Base-by-base conservation (phyloP, 768 basidiomycete genomes). In the Daedaleopsis sinensis region DNA sequence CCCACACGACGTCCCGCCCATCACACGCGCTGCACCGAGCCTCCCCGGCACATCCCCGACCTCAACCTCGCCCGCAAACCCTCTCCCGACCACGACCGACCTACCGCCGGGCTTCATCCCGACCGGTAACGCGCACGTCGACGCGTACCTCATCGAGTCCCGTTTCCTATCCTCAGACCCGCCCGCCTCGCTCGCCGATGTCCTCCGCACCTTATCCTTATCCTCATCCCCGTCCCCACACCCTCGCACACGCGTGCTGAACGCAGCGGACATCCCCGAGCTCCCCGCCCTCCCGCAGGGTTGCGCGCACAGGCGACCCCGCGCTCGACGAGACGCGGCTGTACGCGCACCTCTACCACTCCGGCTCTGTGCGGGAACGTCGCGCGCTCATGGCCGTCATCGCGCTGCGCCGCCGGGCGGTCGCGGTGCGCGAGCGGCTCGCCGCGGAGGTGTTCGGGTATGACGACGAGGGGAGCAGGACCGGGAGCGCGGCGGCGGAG, bases 261-360 rank as follows among this genome's bases (percentile, higher is more conserved):
- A 10, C 44, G 44, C 13, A 21, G 16, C 32, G 12, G 58, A 52
- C 43, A 27, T 47, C 32, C 51, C 52, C 23, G 2, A 18, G 1
- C 32, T 59, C 3, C 58, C 58, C 7, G 43, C 43, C 6, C 44
- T 46, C 44, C 58, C 52, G 27, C 38, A 43, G 52, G 16, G 53
- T 52, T 19, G 35, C n/a, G 39, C 43, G 44, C 6, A 59, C 52
- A 16, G 58, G 58, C 18, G 58, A 59, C n/a, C 51, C 51, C 18
- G 11, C 21, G 6, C 23, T 52, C 6, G 58, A 59, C 42, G 51
- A 59, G 18, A 36, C 19, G 1, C 52, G 36, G 39, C 23, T 59
- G n/a, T 36, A 42, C 13, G 32, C 46, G 15, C 19, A 47, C 44
- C 10, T 59, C 35, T n/a, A 43, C 15, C 42, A 43, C 42, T 15